Conservation (phyloP, 768 basidiomycete species). For the Leucocoprinus birnbaumii region DNA sequence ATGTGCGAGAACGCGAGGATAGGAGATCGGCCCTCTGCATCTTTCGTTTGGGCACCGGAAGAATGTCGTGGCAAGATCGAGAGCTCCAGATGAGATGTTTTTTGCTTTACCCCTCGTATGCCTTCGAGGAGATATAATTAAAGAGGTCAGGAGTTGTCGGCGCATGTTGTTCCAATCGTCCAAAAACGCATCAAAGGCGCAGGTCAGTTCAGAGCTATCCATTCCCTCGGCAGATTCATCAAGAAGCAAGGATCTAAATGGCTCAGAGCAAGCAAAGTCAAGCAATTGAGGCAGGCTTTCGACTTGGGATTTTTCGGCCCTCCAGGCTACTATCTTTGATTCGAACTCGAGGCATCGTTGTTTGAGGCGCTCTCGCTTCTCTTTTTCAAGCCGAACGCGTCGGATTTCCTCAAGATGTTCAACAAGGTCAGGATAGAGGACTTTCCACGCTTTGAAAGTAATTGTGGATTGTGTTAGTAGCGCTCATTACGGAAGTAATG, state of each 20-base stretch:
- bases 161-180: constrained; percentile 21
- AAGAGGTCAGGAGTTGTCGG: constrained; percentile 14
- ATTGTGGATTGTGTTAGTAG: no score
- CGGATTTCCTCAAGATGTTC: constrained; percentile 11
- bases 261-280: constrained; percentile 2
- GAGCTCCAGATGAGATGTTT: background rate
- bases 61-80: constrained; percentile 28
- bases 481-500: no score
- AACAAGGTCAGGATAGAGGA: constrained; percentile 19
- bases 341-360: background rate
- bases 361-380: background rate
- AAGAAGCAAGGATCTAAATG: constrained; percentile 2
- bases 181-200: constrained; percentile 3
- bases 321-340: background rate
- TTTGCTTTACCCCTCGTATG: background rate
- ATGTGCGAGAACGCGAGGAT: constrained; percentile 28
- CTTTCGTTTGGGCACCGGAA: constrained; percentile 30
- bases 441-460: constrained; percentile 27
- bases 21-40: constrained; percentile 27
- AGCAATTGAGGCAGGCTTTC: background rate
- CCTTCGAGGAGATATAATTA: no score
- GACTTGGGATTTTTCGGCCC: background rate
- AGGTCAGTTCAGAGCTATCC: constrained; percentile 5
- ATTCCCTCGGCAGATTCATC: constrained; percentile 1
- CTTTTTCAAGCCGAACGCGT: constrained; percentile 8